These are phyloP conservation scores for Apiospora hydei DNA, from an alignment of 2,329 filamentous ascomycete genomes.

Conservation along the genomic window DNA sequence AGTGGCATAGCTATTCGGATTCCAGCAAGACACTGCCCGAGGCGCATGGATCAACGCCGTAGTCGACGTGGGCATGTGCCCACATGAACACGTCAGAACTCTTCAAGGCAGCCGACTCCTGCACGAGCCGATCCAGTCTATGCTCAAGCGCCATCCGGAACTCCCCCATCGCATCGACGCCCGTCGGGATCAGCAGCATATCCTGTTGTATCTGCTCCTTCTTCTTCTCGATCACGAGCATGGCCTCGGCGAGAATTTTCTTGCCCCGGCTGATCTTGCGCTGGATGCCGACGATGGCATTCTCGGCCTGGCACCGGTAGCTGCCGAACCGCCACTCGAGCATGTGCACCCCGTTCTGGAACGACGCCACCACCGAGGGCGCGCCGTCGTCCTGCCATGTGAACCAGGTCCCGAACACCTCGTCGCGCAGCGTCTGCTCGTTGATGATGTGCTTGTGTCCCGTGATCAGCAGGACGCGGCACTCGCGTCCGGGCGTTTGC, in stretches of 20 bases:
- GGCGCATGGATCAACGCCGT: too few species aligned
- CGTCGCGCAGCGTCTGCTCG: slow-evolving; percentile 44
- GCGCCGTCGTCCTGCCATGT: slow-evolving; percentile 57
- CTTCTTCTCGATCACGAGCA: background rate
- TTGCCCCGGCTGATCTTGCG: background rate
- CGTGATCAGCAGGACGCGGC: slow-evolving; percentile 59
- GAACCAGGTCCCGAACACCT: slow-evolving; percentile 54
- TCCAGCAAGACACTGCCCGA: too few species aligned
- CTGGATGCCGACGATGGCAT: background rate
- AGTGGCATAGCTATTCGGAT: too few species aligned
- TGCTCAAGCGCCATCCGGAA: too few species aligned
- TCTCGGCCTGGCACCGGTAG: slow-evolving; percentile 60
- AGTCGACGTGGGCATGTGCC: too few species aligned
- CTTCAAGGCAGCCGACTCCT: too few species aligned
- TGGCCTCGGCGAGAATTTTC: background rate
- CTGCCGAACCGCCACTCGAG: slow-evolving; percentile 63
- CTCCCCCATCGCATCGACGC: too few species aligned
- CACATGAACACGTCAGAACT: too few species aligned
- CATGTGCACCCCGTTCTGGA: slow-evolving; percentile 34
- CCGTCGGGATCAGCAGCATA: too few species aligned
- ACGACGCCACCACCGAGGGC: slow-evolving; percentile 37
- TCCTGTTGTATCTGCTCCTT: too few species aligned
- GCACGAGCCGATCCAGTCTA: too few species aligned
- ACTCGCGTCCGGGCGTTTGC: slow-evolving; percentile 38
- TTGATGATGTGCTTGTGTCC: slow-evolving; percentile 55